These are phyloP conservation scores for Pezicula neosporulosa DNA, from an alignment of 2,329 filamentous ascomycete species.

Conservation along the genomic window DNA sequence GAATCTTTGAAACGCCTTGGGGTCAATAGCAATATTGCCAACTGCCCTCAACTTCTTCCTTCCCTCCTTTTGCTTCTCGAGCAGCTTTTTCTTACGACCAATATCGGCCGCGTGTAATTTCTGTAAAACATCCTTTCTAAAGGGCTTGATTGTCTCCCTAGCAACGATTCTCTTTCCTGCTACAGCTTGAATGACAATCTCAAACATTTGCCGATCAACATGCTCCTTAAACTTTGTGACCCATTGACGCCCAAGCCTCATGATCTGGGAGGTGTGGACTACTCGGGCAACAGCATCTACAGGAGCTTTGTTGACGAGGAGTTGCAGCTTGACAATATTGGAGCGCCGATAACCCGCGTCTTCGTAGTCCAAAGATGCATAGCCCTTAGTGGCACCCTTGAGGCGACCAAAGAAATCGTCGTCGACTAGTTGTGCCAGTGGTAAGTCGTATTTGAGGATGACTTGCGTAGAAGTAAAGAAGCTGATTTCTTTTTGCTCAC, in stretches of 20 bases:
- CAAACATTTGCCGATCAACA: constrained; percentile 94
- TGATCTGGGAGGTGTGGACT: constrained; percentile 77
- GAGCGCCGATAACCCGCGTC: constrained; percentile 83
- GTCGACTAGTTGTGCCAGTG: constrained; percentile 85
- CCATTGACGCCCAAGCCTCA: constrained; percentile 80
- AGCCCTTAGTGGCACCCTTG: constrained; percentile 90
- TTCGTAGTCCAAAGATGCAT: constrained; percentile 95
- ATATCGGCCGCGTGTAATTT: constrained; percentile 94
- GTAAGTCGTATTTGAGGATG: constrained; percentile 88
- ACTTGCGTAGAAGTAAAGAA: constrained; percentile 93
- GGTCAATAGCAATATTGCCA: constrained; percentile 93
- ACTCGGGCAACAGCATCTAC: constrained; percentile 95
- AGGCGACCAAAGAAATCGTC: constrained; percentile 97
- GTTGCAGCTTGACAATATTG: constrained; percentile 81
- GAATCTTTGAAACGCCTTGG: constrained; percentile 93
- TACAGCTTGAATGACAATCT: constrained; percentile 90
- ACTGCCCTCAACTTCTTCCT: constrained; percentile 81
- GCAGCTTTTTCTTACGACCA: constrained; percentile 73
- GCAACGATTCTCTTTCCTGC: constrained; percentile 81
- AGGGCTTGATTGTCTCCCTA: constrained; percentile 92
- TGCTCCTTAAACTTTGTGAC: constrained; percentile 96
- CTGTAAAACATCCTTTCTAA: constrained; percentile 88
- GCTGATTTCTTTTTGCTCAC: constrained; percentile 80
- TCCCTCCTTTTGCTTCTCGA: constrained; percentile 97
- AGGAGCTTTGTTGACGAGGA: constrained; percentile 88